phyloP scores from a whole-genome alignment of 75 land plant species.

The Pinus taeda region DNA sequence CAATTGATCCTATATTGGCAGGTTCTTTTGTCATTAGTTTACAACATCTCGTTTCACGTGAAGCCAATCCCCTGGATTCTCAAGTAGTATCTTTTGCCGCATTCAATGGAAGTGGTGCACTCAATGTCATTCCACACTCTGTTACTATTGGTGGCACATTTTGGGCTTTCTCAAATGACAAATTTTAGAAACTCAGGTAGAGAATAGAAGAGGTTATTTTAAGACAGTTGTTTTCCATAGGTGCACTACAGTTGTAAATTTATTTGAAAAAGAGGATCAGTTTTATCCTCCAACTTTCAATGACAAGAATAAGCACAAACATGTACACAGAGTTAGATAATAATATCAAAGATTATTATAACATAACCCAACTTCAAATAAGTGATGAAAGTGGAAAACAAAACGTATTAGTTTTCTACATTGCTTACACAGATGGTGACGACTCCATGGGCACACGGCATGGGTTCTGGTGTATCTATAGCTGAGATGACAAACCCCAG shows the following conservation, averaged over 20 bases:
- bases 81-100: slow-evolving; percentile 82
- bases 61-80: slow-evolving; percentile 78
- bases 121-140: slow-evolving; percentile 53
- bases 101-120: slow-evolving; percentile 51
- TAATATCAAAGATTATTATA: too few species aligned
- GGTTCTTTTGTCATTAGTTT: slow-evolving; percentile 73
- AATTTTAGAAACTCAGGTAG: slow-evolving; percentile 46
- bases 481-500: too few species aligned
- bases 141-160: slow-evolving; percentile 74
- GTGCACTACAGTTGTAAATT: slow-evolving; percentile 74
- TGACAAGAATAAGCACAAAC: slow-evolving; percentile 47
- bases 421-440: too few species aligned
- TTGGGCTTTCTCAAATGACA: slow-evolving; percentile 61
- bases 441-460: too few species aligned
- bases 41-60: slow-evolving; percentile 75
- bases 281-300: slow-evolving; percentile 78
- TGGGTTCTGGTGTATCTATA: too few species aligned
- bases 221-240: slow-evolving; percentile 70
- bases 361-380: too few species aligned
- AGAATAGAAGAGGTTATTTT: slow-evolving; percentile 82
- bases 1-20: slow-evolving; percentile 70
- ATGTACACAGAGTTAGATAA: slow-evolving; percentile 51
- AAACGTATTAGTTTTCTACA: too few species aligned
- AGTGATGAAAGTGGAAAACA: too few species aligned
- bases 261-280: slow-evolving; percentile 52